Evolutionary conservation across 2,329 filamentous ascomycete genomes (phyloP).

Genomic region (Pseudocercospora fuligena): DNA sequence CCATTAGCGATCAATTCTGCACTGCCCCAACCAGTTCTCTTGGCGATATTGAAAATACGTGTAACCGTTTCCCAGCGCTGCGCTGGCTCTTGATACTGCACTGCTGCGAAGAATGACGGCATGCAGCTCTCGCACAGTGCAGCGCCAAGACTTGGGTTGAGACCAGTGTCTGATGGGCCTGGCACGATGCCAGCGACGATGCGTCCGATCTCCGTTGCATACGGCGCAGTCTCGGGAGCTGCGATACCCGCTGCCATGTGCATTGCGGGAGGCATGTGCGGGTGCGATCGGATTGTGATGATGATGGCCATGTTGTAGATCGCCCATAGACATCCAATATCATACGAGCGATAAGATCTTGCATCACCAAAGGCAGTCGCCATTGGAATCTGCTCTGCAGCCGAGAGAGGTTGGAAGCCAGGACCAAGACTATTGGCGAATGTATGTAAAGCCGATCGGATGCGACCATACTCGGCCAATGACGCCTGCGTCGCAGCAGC

Average conservation of each 20-base stretch:
- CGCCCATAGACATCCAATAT: constrained; percentile 86
- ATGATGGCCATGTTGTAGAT: constrained; percentile 86
- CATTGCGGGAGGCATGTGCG: constrained; percentile 86
- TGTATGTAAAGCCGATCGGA: constrained; percentile 71
- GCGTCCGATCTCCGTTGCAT: constrained; percentile 76
- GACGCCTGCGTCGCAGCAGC: constrained; percentile 71
- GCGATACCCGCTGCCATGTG: constrained; percentile 84
- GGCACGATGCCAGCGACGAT: constrained; percentile 73
- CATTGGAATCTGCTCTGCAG: constrained; percentile 67
- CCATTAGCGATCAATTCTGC: constrained; percentile 80
- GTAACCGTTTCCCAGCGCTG: constrained; percentile 81
- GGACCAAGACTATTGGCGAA: constrained; percentile 68
- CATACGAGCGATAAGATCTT: constrained; percentile 80
- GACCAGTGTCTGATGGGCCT: constrained; percentile 56
- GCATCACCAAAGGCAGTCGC: constrained; percentile 80
- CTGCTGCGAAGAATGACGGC: constrained; percentile 82
- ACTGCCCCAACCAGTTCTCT: constrained; percentile 85
- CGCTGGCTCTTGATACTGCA: constrained; percentile 72
- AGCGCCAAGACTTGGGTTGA: constrained; percentile 78
- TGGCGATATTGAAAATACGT: constrained; percentile 74
- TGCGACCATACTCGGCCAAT: constrained; percentile 76
- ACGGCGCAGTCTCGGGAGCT: constrained; percentile 70
- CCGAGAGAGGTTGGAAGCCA: constrained; percentile 75
- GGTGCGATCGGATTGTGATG: constrained; percentile 79
- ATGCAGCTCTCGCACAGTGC: constrained; percentile 83